Conservation (phyloP, 305 asterid genomes). For the Fraxinus sp. region DNA sequence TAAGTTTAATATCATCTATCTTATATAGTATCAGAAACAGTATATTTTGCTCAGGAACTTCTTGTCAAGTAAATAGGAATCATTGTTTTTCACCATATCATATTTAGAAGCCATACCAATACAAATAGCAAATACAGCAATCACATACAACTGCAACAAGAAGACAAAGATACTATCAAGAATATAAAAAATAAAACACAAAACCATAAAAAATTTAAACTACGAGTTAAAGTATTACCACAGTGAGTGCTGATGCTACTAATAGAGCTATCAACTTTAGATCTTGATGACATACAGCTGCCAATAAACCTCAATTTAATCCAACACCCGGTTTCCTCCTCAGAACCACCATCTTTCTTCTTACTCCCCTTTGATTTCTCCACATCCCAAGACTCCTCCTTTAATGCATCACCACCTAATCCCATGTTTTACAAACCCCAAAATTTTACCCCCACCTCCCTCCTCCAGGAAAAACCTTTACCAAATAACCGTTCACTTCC, state of each 20-base stretch:
- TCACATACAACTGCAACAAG: background rate
- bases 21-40: background rate
- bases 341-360: conserved; percentile 38
- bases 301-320: conserved; percentile 68
- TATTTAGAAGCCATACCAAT: background rate
- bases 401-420: conserved; percentile 60
- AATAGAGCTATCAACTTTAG: conserved; percentile 88
- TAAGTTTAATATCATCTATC: background rate
- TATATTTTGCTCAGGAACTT: background rate
- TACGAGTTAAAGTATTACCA: conserved; percentile 43
- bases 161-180: conserved; percentile 5
- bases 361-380: conserved; percentile 57
- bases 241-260: conserved; percentile 74
- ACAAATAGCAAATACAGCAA: background rate
- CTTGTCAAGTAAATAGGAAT: background rate
- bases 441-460: conserved; percentile 25
- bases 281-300: conserved; percentile 90
- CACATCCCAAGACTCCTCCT: conserved; percentile 64
- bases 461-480: conserved; percentile 17
- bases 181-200: background rate
- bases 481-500: background rate
- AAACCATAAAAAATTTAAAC: conserved; percentile 3
- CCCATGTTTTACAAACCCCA: conserved; percentile 62
- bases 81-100: background rate
- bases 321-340: conserved; percentile 69